These are phyloP conservation scores for Nemania abortiva DNA, from an alignment of 2,329 filamentous ascomycete species.

Conservation along the genomic window DNA sequence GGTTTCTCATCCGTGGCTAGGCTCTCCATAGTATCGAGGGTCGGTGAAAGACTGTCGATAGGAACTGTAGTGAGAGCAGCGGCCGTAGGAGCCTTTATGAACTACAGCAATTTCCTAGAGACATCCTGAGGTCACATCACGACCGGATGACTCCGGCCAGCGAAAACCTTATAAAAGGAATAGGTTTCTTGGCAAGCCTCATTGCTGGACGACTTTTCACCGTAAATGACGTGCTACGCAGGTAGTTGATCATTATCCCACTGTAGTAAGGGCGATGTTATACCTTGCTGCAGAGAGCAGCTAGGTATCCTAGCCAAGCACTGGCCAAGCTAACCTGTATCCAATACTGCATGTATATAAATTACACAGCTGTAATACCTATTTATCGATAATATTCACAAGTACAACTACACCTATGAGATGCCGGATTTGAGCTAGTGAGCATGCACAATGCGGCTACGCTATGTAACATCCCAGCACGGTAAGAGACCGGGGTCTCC, in stretches of 20 bases:
- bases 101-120: background rate
- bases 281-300: background rate
- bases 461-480: constrained; percentile 10
- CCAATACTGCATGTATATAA: too few species aligned
- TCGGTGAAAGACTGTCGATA: background rate
- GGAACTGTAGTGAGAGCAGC: background rate
- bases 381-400: background rate
- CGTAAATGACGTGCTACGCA: constrained; percentile 19
- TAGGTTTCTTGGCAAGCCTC: background rate
- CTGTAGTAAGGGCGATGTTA: constrained; percentile 15
- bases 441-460: constrained; percentile 22
- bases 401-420: background rate
- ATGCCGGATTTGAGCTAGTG: constrained; percentile 9
- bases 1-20: constrained; percentile 39
- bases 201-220: background rate
- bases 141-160: background rate
- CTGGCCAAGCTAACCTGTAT: constrained; percentile 7
- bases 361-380: too few species aligned
- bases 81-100: constrained; percentile 4
- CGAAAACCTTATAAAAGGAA: background rate
- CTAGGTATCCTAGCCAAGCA: constrained; percentile 8
- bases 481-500: background rate
- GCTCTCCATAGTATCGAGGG: constrained; percentile 24
- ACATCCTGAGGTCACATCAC: constrained; percentile 1
- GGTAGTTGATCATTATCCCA: constrained; percentile 9